Evolutionary conservation across 2,329 filamentous ascomycete species (phyloP).

Genomic region (Cordyceps farinosa): DNA sequence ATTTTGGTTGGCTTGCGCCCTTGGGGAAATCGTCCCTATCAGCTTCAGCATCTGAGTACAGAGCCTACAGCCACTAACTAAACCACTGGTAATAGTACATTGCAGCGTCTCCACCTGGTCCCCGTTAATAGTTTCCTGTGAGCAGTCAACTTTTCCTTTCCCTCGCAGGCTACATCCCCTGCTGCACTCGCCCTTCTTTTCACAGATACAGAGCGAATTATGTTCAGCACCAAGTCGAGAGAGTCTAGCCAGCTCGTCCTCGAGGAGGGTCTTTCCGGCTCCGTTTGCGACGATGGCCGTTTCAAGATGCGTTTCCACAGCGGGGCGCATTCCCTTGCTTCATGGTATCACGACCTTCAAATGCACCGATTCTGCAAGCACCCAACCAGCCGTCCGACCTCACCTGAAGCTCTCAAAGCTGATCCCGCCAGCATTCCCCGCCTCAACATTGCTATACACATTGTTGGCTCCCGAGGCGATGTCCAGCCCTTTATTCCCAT

Average conservation of each 20-base stretch:
- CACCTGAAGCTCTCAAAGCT: neutral
- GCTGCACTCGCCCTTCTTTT: too few relatives aligned
- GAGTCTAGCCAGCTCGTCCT: constrained; percentile 22
- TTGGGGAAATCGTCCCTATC: neutral
- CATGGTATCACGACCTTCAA: constrained; percentile 13
- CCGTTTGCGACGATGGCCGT: constrained; percentile 22
- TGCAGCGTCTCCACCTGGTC: neutral
- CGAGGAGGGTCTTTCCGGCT: constrained; percentile 18
- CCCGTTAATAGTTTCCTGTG: too few relatives aligned
- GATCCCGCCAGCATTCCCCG: constrained; percentile 16
- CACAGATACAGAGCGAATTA: neutral
- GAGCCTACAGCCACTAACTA: neutral
- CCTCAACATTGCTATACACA: constrained; percentile 24
- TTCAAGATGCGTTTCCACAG: constrained; percentile 23
- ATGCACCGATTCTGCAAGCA: constrained; percentile 7
- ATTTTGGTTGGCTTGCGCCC: too few relatives aligned
- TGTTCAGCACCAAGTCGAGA: constrained; percentile 21
- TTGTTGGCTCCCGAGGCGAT: constrained; percentile 24
- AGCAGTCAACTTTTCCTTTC: neutral
- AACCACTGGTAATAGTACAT: neutral
- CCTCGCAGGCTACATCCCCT: neutral
- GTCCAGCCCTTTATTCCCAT: constrained; percentile 20
- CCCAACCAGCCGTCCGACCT: neutral
- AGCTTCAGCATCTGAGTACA: neutral
- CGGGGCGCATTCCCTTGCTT: constrained; percentile 4